Evolutionary conservation across 768 basidiomycete genomes (phyloP).

Genomic region (Rickenella mellea): DNA sequence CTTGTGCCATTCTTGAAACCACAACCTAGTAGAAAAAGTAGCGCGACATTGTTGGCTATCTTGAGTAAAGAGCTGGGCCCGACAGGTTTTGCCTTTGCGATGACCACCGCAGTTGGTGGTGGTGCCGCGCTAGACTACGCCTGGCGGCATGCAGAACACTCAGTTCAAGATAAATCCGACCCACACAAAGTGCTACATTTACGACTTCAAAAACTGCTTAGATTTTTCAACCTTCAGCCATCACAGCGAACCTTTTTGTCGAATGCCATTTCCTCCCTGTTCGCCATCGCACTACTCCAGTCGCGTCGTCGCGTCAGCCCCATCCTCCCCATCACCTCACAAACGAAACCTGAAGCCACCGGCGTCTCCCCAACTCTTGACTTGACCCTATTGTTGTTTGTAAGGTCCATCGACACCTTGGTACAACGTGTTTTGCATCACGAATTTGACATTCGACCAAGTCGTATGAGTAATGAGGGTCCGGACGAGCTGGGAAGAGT

Average conservation of each 20-base stretch:
- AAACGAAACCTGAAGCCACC: constrained; percentile 7
- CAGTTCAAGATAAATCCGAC: too few relatives aligned
- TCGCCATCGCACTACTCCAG: constrained; percentile 53
- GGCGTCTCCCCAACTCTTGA: constrained; percentile 51
- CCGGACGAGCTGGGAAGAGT: constrained; percentile 5
- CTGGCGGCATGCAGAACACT: too few relatives aligned
- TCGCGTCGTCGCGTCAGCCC: constrained; percentile 26
- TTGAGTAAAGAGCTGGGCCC: constrained; percentile 47
- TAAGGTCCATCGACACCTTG: constrained; percentile 58
- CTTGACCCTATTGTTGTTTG: constrained; percentile 56
- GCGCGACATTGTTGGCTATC: constrained; percentile 18
- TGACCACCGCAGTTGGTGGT: constrained; percentile 56
- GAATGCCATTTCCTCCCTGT: constrained; percentile 43
- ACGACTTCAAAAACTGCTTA: too few relatives aligned
- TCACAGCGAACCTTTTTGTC: constrained; percentile 47
- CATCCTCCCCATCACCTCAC: constrained; percentile 12
- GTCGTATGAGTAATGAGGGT: constrained; percentile 5
- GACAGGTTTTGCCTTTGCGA: constrained; percentile 62
- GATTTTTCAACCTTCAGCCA: too few relatives aligned
- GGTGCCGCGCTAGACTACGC: constrained; percentile 43
- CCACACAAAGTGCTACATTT: too few relatives aligned
- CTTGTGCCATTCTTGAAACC: constrained; percentile 44
- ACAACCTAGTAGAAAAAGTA: constrained; percentile 19
- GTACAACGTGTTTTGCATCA: constrained; percentile 43
- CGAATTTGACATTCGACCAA: constrained; percentile 1